Evolutionary conservation across 371 early-diverging fungal genomes (phyloP).

Genomic region (Fennellomyces sp.): DNA sequence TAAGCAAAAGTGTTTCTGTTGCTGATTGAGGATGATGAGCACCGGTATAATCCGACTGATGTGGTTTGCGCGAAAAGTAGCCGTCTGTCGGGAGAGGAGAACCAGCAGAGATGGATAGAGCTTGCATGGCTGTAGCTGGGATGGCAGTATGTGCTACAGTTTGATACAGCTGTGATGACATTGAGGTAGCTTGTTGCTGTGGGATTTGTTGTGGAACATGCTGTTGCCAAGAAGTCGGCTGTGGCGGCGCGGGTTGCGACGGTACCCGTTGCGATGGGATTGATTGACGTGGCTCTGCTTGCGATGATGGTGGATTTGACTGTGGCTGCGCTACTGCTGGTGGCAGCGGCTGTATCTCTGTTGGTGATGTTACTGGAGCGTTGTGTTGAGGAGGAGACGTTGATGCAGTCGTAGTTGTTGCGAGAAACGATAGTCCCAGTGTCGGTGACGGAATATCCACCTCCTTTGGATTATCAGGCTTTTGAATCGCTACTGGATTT

Average conservation of each 20-base stretch:
- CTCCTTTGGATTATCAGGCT: background rate
- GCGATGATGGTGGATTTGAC: background rate
- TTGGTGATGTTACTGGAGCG: background rate
- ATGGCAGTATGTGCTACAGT: no score
- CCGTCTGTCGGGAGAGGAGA: background rate
- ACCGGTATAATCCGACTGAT: background rate
- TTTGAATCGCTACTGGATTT: background rate
- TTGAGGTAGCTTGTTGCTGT: no score
- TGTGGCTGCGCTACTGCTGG: background rate
- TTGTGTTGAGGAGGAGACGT: no score
- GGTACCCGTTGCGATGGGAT: no score
- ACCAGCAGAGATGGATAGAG: background rate
- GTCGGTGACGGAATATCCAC: background rate
- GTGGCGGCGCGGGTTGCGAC: no score
- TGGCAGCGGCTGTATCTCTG: background rate
- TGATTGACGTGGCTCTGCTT: background rate
- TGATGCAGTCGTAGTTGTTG: no score
- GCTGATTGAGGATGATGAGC: background rate
- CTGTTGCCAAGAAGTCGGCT: no score
- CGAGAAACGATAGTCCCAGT: background rate
- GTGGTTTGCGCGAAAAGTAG: background rate
- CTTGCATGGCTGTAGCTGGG: background rate
- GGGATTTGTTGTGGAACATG: no score
- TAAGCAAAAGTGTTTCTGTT: background rate
- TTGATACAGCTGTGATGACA: no score